Percentiles rank a stretch among this genome's conserved stretches.
Conservation (phyloP, 108 stramenopile species). For the Nitzschia sp. region DNA sequence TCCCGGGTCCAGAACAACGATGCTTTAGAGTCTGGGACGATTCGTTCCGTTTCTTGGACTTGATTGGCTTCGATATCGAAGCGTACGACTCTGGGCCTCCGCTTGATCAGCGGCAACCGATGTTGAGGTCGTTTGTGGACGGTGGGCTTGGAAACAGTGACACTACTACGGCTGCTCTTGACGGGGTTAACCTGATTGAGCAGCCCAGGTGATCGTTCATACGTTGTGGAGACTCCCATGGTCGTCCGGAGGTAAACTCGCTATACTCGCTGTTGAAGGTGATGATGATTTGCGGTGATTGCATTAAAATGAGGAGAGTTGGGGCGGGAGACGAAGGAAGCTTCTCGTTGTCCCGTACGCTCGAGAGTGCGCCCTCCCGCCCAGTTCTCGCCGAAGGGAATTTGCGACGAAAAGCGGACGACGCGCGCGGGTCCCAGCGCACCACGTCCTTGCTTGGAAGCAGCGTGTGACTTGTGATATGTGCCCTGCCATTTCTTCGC, state of each 20-base stretch:
- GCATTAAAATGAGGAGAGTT: too few relatives aligned
- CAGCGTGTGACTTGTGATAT: too few relatives aligned
- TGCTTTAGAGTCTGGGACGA: conserved; percentile 8
- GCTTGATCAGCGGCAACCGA: conserved; percentile 18
- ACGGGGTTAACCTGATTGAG: not conserved
- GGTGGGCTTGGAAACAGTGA: not conserved
- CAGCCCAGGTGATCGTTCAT: conserved; percentile 11
- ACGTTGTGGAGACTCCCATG: conserved; percentile 18
- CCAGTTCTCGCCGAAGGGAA: too few relatives aligned
- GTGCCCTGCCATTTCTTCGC: too few relatives aligned
- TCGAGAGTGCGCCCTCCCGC: too few relatives aligned
- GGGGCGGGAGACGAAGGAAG: too few relatives aligned
- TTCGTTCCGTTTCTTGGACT: conserved; percentile 18
- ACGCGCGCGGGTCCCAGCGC: too few relatives aligned
- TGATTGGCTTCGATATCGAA: conserved; percentile 17
- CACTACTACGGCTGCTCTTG: not conserved
- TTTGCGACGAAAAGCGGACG: too few relatives aligned
- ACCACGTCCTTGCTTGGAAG: too few relatives aligned
- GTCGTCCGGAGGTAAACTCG: not conserved
- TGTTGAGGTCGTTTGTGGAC: conserved; percentile 15
- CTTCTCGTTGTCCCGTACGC: too few relatives aligned
- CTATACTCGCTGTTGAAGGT: too few relatives aligned
- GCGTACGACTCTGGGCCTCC: conserved; percentile 10
- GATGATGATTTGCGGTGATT: too few relatives aligned
- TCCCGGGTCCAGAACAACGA: conserved; percentile 40